Conservation (phyloP, 2,329 filamentous ascomycete genomes). For the Fusarium oxysporum region DNA sequence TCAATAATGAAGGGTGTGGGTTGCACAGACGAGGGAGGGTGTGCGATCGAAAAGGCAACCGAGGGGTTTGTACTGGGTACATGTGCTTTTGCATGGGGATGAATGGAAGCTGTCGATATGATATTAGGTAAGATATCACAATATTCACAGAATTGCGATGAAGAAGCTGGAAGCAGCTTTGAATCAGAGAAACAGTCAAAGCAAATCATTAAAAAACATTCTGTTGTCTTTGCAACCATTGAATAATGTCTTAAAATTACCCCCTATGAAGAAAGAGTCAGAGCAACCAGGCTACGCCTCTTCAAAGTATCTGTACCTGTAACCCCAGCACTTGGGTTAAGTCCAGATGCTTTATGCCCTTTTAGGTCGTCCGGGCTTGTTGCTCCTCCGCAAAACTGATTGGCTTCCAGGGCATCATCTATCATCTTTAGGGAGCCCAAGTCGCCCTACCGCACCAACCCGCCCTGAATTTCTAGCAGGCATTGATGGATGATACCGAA, state of each 20-base stretch:
- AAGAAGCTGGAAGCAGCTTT: not conserved
- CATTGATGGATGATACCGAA: not conserved
- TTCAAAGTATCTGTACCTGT: slow-evolving; percentile 14
- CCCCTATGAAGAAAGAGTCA: slow-evolving; percentile 25
- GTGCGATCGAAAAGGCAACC: slow-evolving; percentile 38
- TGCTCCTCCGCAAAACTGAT: slow-evolving; percentile 21
- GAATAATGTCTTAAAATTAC: slow-evolving; percentile 13
- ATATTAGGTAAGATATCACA: not conserved
- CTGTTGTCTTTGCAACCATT: not conserved
- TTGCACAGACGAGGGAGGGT: slow-evolving; percentile 35
- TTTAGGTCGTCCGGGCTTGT: slow-evolving; percentile 2
- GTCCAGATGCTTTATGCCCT: slow-evolving; percentile 23
- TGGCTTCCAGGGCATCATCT: slow-evolving; percentile 11
- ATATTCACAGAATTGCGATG: not conserved
- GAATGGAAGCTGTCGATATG: not conserved
- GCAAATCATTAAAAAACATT: not conserved
- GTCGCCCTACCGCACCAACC: slow-evolving; percentile 11
- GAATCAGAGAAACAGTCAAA: not conserved
- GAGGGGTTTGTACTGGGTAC: slow-evolving; percentile 33
- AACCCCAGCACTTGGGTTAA: not conserved
- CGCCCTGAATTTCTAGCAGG: slow-evolving; percentile 16
- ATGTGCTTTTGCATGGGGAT: slow-evolving; percentile 5
- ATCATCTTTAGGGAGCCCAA: slow-evolving; percentile 12
- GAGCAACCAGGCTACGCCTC: not conserved
- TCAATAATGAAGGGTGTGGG: slow-evolving; percentile 38